Base-by-base conservation (phyloP, 208 protist genomes). In the Hexamita inflata region DNA sequence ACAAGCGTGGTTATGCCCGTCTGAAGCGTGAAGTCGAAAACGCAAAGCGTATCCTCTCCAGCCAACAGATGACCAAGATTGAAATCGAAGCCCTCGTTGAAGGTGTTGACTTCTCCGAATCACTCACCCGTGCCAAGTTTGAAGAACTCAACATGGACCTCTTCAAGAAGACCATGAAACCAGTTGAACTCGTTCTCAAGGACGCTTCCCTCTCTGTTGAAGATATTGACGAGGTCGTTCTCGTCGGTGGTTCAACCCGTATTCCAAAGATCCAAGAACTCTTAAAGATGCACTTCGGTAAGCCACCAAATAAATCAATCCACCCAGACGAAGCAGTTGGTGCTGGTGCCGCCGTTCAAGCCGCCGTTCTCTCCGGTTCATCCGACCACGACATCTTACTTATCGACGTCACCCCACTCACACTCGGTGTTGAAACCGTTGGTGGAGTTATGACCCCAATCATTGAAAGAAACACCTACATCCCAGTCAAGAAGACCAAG, bases 321-420 rank as follows among this genome's bases (percentile, higher is more conserved):
- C 62, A 81, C 59, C 75, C 78, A 2, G 78, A 81, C n/a, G 78
- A 81, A 77, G 78, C 78, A 4, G 78, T 81, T 35, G 78, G 39
- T 30, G 62, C 34, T 15, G 78, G 75, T 34, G 77, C 77, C 35
- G 77, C 77, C 28, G 62, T 80, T 29, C 75, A 80, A 35, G 77
- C 75, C 28, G 11, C 77, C 30, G 74, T 77, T 60, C 61, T 81
- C 49, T 70, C 42, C 26, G 73, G 85, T 19, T 89, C 88, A 38
- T 88, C 95, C 30, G 86, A 92, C 13, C 90, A 89, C 60, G 91
- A 93, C 41, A 83, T 99, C 26, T 80, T 98, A 2, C 83, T 98
- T 1, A 80, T 98, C 15, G 94, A 98, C 82, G 94, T 98, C 24
- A 96, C 93, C 2, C 95, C 95, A 57, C 86, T 98, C 15, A 96